Evolutionary conservation across 2,329 filamentous ascomycete species (phyloP), one percentile per base, ranked within the genome.

Genomic region (Leptographium wingfieldii): DNA sequence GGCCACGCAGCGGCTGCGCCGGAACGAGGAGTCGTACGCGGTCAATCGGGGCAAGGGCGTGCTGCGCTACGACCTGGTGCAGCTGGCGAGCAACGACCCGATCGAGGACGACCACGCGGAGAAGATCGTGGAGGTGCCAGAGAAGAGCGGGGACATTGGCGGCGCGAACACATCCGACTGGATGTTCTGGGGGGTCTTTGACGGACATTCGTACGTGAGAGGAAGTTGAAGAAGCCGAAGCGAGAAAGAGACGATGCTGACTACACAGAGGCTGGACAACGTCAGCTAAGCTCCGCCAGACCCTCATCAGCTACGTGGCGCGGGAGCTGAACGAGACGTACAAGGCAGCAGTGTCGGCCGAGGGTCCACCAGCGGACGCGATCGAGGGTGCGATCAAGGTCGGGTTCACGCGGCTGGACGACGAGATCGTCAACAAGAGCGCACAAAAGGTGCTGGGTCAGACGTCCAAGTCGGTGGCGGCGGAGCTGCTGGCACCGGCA

Each of bases 101-200:
- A 99, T 99, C 61, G 94, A 99, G 75, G 94, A 99, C 69, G 95
- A 99, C 69, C 94, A 99, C 70, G 89, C 92, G 58, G 94, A 99
- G 76, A 95, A 96, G 80, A 96, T 97, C 68, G 90, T 99, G 55
- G 90, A 97, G 72, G 84, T 96, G 10, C 87, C 90, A 5, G 80
- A 80, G 74, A 38, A 38, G 16, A 57, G 29, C 7, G 80, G 69
- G 73, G 67, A 64, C 5, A 22, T 25, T 4, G 27, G 49, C 40
- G 69, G 67, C 29, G 67, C 69, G 27, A 65, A 78, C 22, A 84
- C 79, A 61, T 89, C 82, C 63, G 95, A 99, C 73, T 99, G 94
- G 94, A 97, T 97, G 91, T 99, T 99, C 72, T 99, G 95, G 94
- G 94, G 92, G 61, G 92, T 99, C 22, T 99, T 97, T 72, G 94